Evolutionary conservation across 352 stramenopile genomes (phyloP).

Genomic region (Phytophthora europaea): DNA sequence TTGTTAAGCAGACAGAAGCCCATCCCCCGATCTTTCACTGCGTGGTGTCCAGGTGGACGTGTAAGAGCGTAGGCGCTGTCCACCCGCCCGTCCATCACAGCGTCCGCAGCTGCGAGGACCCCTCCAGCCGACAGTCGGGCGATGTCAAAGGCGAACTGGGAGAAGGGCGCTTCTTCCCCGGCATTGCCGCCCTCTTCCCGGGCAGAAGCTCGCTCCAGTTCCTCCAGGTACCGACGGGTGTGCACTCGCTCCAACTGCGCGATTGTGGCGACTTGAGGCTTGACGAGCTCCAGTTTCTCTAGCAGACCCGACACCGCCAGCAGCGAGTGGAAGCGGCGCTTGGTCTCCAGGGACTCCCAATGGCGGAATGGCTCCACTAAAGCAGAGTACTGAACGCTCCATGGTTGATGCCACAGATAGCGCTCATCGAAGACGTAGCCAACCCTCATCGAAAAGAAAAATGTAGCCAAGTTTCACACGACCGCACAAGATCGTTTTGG

Average conservation of each 20-base stretch:
- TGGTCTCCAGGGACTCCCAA: conserved; percentile 86
- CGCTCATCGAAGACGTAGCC: conserved; percentile 89
- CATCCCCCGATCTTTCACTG: conserved; percentile 62
- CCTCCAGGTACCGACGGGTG: conserved; percentile 59
- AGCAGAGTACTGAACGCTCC: conserved; percentile 59
- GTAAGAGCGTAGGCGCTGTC: conserved; percentile 69
- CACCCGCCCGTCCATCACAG: conserved; percentile 58
- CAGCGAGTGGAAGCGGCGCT: conserved; percentile 83
- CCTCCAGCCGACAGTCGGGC: conserved; percentile 76
- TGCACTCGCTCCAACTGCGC: conserved; percentile 71
- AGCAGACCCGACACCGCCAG: conserved; percentile 78
- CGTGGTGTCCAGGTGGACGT: conserved; percentile 80
- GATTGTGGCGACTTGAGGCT: conserved; percentile 47
- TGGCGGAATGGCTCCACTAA: conserved; percentile 74
- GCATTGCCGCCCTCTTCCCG: conserved; percentile 72
- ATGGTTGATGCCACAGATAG: conserved; percentile 81
- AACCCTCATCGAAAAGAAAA: conserved; percentile 41
- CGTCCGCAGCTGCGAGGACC: conserved; percentile 66
- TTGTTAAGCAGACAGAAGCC: conserved; percentile 85
- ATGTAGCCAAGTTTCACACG: conserved; percentile 67
- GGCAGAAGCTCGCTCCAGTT: conserved; percentile 61
- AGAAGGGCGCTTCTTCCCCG: conserved; percentile 78
- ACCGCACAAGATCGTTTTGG: not conserved
- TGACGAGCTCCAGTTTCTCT: conserved; percentile 53
- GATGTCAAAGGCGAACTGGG: conserved; percentile 80